Evolutionary conservation across 78 protist genomes (phyloP).

Genomic region (Reticulomyxa filosa): DNA sequence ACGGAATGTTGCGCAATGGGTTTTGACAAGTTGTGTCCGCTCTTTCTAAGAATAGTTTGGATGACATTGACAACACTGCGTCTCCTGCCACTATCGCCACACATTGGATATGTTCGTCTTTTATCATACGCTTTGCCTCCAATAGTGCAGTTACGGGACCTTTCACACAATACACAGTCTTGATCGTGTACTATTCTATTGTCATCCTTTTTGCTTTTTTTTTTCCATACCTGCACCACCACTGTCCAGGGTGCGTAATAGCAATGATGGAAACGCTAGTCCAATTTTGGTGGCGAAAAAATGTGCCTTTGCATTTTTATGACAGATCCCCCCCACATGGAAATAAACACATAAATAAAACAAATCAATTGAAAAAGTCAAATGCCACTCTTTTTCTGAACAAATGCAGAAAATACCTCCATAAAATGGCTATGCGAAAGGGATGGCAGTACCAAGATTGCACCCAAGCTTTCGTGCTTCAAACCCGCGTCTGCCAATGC

Average conservation of each 20-base stretch:
- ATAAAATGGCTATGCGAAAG: constrained; percentile 1
- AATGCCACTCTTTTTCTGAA: no score
- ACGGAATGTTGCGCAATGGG: background rate
- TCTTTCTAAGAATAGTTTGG: background rate
- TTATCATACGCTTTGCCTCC: constrained; percentile 4
- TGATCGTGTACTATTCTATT: background rate
- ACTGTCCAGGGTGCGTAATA: constrained; percentile 17
- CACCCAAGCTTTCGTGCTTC: background rate
- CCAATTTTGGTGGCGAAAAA: background rate
- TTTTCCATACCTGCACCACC: constrained; percentile 10
- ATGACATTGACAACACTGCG: background rate
- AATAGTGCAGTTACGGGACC: background rate
- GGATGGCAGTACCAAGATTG: constrained; percentile 6
- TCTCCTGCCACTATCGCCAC: constrained; percentile 13
- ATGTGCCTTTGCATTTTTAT: no score
- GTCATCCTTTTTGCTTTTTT: background rate
- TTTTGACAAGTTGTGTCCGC: constrained; percentile 2
- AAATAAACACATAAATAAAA: no score
- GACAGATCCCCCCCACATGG: background rate
- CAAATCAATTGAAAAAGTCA: background rate
- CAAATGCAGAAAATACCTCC: no score
- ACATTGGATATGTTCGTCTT: background rate
- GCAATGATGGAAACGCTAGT: background rate
- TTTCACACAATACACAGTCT: background rate
- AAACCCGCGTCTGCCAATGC: background rate